A percentile compares a stretch with the other conserved stretches of the same genome.
Evolutionary conservation across 108 stramenopile species (phyloP).

Genomic region (Asterionellopsis glacialis): DNA sequence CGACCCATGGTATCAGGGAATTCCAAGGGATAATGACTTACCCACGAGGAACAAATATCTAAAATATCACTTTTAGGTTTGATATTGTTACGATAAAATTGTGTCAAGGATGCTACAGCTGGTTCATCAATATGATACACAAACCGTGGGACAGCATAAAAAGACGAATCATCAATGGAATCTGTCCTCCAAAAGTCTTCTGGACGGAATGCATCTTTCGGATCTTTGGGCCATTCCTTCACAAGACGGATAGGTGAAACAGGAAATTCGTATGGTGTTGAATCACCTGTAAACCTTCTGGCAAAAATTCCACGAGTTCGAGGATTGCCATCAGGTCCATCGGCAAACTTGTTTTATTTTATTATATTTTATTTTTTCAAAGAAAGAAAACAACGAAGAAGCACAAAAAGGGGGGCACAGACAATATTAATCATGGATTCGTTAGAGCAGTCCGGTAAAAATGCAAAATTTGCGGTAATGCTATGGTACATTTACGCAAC

Average conservation of each 20-base stretch:
- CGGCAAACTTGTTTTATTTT: constrained; percentile 6
- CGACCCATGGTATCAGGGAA: constrained; percentile 69
- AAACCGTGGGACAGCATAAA: constrained; percentile 84
- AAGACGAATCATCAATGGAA: constrained; percentile 67
- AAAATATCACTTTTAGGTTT: constrained; percentile 64
- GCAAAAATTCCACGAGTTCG: constrained; percentile 71
- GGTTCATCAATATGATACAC: constrained; percentile 94
- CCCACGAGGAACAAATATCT: constrained; percentile 96
- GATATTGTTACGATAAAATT: constrained; percentile 88
- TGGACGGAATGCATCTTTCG: constrained; percentile 54
- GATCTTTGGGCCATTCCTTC: constrained; percentile 78
- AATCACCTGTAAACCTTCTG: constrained; percentile 77
- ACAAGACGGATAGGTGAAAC: constrained; percentile 53
- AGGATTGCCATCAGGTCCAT: constrained; percentile 59
- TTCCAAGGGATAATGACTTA: constrained; percentile 82
- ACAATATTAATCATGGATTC: neutral
- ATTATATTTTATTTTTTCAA: no score
- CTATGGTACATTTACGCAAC: no score
- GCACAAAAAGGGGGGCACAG: neutral
- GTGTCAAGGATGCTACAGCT: constrained; percentile 75
- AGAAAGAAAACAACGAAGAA: neutral
- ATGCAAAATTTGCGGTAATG: no score
- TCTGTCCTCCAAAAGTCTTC: constrained; percentile 87
- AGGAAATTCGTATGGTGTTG: constrained; percentile 73
- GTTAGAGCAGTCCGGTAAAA: neutral